A percentile compares a stretch with the other conserved stretches of the same genome.
Conservation (phyloP, 768 basidiomycete species). For the Tephrocybe sp. region DNA sequence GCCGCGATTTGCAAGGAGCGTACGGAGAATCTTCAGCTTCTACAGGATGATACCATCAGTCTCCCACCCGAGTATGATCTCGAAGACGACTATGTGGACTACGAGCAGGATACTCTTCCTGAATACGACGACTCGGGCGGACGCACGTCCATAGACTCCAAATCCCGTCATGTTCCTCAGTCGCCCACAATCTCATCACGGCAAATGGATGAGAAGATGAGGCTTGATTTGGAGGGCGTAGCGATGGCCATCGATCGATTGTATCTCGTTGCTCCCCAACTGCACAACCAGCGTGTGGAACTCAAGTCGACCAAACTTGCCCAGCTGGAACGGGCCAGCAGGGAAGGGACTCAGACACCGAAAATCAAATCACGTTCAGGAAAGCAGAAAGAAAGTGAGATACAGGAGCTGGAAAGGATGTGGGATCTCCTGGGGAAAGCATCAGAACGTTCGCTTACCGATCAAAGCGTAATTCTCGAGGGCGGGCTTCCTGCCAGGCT, state of each 20-base stretch:
- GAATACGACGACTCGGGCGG: conserved; percentile 54
- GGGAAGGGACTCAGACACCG: conserved; percentile 32
- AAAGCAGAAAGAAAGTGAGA: conserved; percentile 50
- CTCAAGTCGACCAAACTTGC: conserved; percentile 69
- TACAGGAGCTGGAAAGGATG: conserved; percentile 67
- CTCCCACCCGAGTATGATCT: conserved; percentile 51
- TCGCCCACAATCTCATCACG: conserved; percentile 25
- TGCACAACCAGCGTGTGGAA: conserved; percentile 93
- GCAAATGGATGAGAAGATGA: conserved; percentile 71
- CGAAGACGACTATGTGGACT: conserved; percentile 40
- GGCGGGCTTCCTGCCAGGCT: conserved; percentile 54
- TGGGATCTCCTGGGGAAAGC: conserved; percentile 72
- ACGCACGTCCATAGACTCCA: conserved; percentile 37
- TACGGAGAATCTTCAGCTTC: conserved; percentile 34
- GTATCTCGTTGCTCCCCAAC: conserved; percentile 82
- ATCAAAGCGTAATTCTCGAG: conserved; percentile 72
- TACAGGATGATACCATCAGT: conserved; percentile 26
- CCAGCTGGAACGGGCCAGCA: conserved; percentile 72
- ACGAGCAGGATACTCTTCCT: conserved; percentile 46
- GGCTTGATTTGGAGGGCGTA: conserved; percentile 82
- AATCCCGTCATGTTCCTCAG: conserved; percentile 23
- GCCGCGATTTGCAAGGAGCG: conserved; percentile 66
- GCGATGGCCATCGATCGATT: conserved; percentile 88
- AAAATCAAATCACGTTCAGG: conserved; percentile 21
- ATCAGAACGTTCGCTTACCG: conserved; percentile 60